These are phyloP conservation scores for Uronychia binucleata DNA, from an alignment of 73 alveolate genomes.

Conservation along the genomic window DNA sequence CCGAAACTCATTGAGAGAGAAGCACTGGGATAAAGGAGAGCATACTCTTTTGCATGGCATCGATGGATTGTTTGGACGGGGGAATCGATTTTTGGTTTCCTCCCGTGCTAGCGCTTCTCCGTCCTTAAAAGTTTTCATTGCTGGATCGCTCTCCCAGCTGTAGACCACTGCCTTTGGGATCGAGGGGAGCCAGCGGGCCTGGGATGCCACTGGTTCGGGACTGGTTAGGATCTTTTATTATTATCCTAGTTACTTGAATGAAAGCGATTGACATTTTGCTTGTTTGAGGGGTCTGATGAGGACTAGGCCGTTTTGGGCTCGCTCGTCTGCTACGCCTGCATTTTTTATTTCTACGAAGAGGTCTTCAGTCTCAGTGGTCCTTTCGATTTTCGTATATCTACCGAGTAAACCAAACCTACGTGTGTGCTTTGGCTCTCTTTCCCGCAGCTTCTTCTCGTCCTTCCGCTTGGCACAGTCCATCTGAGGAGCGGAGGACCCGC, in stretches of 20 bases:
- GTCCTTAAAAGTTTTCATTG: neutral
- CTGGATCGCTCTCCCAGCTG: neutral
- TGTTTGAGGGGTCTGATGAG: too few relatives aligned
- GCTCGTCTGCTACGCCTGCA: neutral
- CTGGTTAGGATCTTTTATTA: neutral
- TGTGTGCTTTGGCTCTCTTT: neutral
- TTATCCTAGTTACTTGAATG: neutral
- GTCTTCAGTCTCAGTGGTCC: neutral
- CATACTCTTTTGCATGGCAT: neutral
- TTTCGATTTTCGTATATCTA: neutral
- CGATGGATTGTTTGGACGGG: too few relatives aligned
- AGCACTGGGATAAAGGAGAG: too few relatives aligned
- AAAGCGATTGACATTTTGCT: neutral
- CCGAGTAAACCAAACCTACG: too few relatives aligned
- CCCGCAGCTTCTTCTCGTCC: too few relatives aligned
- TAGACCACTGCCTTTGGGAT: neutral
- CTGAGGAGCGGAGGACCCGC: too few relatives aligned
- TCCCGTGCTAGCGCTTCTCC: neutral
- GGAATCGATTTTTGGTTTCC: neutral
- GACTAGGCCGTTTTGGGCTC: neutral
- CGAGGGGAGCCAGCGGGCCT: neutral
- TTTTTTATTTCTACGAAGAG: neutral
- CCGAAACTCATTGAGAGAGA: neutral
- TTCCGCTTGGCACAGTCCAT: too few relatives aligned
- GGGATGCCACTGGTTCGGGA: neutral